Base-by-base conservation (phyloP, 805 yeast species). In the Kregervanrija fluxuum region DNA sequence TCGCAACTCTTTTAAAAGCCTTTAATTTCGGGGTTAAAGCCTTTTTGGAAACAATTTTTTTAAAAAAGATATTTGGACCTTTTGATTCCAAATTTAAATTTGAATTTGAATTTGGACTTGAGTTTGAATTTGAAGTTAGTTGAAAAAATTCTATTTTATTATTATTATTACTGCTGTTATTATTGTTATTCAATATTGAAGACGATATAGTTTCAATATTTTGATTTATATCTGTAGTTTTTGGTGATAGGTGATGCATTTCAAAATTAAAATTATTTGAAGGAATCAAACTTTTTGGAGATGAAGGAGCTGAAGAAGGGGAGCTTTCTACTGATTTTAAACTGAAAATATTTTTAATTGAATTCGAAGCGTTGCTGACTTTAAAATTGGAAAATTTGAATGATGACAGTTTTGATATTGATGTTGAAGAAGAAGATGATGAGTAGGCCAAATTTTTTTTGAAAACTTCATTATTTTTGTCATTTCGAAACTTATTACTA, bases 11-110 rank as follows among this genome's bases (percentile, higher is more conserved):
- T 41, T 56, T 61, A 48, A 67, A 62, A 4, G 68, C 60, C 37
- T 63, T 62, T 46, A 60, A 46, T 43, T 64, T 64, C 1, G 69
- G 69, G n/a, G 55, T 53, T 36, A 62, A 40, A 1, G 58, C 55
- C 38, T 56, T 53, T 30, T 58, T 56, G 5, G 61, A 50, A 5
- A 56, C 50, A 14, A 60, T 52, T 42, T 58, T 64, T 35, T 62
- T 63, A 49, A 63, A 64, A 35, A 62, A 33, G 28, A 22, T 22
- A 22, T 22, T 13, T 56, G 43, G 35, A 22, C 28, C 28, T 22
- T 44, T 43, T 16, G 51, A 48, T 15, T 35, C 43, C 5, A 41
- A 12, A 14, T 12, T 16, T 35, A 33, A 28, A 11, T 13, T 12
- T 32, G 38, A 4, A 33, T 8, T 38, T 33, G 15, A 30, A 33